A percentile compares a stretch with the other conserved stretches of the same genome.
These are phyloP conservation scores for Shiraia bambusicola DNA, from an alignment of 2,329 filamentous ascomycete genomes.

Conservation along the genomic window DNA sequence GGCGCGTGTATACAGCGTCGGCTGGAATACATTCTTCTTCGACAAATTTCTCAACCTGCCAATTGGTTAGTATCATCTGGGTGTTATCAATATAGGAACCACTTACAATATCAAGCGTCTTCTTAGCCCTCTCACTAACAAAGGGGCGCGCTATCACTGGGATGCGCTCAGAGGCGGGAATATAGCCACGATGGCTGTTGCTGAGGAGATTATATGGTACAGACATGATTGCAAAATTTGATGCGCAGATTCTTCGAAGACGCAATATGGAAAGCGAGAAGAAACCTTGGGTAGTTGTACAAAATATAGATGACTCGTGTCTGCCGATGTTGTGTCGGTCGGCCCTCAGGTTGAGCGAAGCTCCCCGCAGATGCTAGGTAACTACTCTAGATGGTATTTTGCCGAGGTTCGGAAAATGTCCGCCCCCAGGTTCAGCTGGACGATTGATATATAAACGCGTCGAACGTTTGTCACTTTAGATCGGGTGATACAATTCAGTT, in stretches of 20 bases:
- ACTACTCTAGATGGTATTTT: constrained; percentile 12
- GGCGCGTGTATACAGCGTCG: constrained; percentile 76
- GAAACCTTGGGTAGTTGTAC: constrained; percentile 21
- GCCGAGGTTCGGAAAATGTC: constrained; percentile 26
- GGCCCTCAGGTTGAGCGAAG: constrained; percentile 11
- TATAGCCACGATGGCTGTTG: constrained; percentile 41
- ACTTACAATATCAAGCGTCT: constrained; percentile 73
- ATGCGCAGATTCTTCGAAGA: constrained; percentile 1
- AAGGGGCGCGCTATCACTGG: constrained; percentile 60
- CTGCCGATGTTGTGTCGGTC: constrained; percentile 24
- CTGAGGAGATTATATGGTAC: constrained; percentile 35
- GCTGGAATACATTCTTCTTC: constrained; percentile 82
- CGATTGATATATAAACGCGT: constrained; percentile 5
- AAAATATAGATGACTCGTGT: constrained; percentile 18
- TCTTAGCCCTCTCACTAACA: constrained; percentile 82
- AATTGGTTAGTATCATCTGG: background rate
- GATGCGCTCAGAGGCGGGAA: constrained; percentile 57
- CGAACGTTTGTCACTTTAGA: constrained; percentile 7
- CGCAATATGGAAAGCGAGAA: constrained; percentile 3
- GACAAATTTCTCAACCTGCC: constrained; percentile 86
- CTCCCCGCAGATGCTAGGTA: constrained; percentile 13
- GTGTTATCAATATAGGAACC: background rate
- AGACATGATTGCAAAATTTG: constrained; percentile 28
- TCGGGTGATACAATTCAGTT: background rate
- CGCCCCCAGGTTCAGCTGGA: constrained; percentile 1